Conservation (phyloP, 2,329 filamentous ascomycete species). For the Fusarium napiforme region DNA sequence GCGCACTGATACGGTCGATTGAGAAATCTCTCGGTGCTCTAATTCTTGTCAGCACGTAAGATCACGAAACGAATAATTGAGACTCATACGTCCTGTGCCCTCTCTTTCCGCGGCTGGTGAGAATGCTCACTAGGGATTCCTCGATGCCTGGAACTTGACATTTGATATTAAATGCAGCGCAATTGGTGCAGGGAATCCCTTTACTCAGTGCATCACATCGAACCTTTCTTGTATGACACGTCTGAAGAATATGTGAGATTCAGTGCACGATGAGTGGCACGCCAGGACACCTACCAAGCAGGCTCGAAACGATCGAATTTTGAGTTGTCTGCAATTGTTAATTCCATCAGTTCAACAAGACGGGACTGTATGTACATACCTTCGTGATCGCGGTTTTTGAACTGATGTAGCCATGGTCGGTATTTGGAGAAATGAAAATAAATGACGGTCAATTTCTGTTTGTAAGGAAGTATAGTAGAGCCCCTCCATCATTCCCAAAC, state of each 20-base stretch:
- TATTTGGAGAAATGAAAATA: background rate
- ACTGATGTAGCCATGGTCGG: background rate
- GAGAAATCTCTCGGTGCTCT: background rate
- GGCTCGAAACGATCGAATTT: background rate
- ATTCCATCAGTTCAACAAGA: no score
- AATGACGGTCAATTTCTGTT: background rate
- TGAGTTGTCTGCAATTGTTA: background rate
- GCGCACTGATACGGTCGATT: fast-evolving
- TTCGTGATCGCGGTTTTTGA: background rate
- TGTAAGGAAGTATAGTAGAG: no score
- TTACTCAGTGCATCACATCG: background rate
- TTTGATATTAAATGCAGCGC: background rate
- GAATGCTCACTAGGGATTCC: background rate
- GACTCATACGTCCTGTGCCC: background rate
- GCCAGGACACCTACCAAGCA: background rate
- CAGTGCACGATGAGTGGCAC: background rate
- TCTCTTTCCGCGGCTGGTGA: background rate
- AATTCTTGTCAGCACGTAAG: background rate
- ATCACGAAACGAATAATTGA: fast-evolving
- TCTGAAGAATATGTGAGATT: background rate
- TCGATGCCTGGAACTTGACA: background rate
- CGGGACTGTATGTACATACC: background rate
- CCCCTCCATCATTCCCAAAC: background rate
- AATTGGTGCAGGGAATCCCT: background rate
- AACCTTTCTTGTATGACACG: background rate